Evolutionary conservation across 1,284 basidiomycete genomes (phyloP).

Genomic region (Microbotryum saponariae): DNA sequence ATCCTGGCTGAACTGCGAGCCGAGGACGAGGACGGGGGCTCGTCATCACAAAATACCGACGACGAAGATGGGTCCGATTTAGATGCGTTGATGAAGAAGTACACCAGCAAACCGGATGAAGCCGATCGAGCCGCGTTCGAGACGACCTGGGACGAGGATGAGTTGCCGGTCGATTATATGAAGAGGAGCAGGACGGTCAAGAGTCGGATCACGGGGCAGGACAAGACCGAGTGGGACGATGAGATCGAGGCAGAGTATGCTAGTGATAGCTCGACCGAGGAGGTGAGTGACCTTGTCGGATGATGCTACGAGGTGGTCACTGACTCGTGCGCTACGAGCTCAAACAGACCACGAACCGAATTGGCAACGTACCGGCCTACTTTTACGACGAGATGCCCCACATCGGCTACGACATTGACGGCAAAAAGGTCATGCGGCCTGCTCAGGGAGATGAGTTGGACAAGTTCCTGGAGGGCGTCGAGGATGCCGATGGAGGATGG

Average conservation of each 20-base stretch:
- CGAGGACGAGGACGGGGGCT: constrained; percentile 42
- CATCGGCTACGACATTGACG: constrained; percentile 93
- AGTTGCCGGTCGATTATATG: constrained; percentile 40
- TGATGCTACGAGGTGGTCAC: too few species aligned
- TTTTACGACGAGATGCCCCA: constrained; percentile 99
- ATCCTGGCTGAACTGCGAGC: constrained; percentile 40
- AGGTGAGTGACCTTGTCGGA: constrained; percentile 51
- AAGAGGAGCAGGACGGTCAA: constrained; percentile 45
- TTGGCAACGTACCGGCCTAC: constrained; percentile 91
- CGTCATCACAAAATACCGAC: constrained; percentile 34
- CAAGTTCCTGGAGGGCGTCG: constrained; percentile 89
- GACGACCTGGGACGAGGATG: constrained; percentile 38
- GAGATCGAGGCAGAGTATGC: constrained; percentile 95
- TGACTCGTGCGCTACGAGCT: neutral
- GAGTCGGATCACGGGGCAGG: constrained; percentile 76
- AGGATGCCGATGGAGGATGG: constrained; percentile 79
- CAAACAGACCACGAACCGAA: constrained; percentile 74
- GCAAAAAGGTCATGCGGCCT: constrained; percentile 86
- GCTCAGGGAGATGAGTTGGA: constrained; percentile 95
- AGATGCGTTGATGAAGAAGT: constrained; percentile 33
- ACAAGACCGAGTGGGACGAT: constrained; percentile 75
- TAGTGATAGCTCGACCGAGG: constrained; percentile 93
- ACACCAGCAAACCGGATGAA: constrained; percentile 43
- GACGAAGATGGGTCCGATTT: constrained; percentile 24
- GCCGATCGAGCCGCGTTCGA: constrained; percentile 32